Evolutionary conservation across 129 eudicot genomes (phyloP).

Genomic region (Pseudognaphalium luteoalbum): DNA sequence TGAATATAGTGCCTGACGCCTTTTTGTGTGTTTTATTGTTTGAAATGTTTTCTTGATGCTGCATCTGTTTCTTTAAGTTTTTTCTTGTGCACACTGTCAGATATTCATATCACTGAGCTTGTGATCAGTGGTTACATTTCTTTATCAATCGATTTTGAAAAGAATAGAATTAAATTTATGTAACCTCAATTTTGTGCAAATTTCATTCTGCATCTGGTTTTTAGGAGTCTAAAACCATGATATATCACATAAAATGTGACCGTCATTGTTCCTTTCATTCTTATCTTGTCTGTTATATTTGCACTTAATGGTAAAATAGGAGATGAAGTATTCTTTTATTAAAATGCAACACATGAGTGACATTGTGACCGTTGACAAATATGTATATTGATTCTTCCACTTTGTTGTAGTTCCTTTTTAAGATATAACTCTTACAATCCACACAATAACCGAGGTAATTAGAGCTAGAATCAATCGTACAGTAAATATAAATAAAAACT

Average conservation of each 20-base stretch:
- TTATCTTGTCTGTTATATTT: background rate
- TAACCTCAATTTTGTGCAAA: slow-evolving; percentile 10
- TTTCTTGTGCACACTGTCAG: slow-evolving; percentile 11
- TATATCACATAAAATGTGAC: background rate
- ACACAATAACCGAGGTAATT: slow-evolving; percentile 18
- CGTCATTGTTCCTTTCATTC: slow-evolving; percentile 5
- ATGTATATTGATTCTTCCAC: slow-evolving; percentile 1
- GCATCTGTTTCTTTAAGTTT: slow-evolving; percentile 4
- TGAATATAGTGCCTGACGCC: slow-evolving; percentile 1
- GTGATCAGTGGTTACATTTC: slow-evolving; percentile 2
- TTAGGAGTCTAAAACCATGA: slow-evolving; percentile 18
- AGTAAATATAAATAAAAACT: slow-evolving; percentile 6
- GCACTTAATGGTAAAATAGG: slow-evolving; percentile 11
- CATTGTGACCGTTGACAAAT: slow-evolving; percentile 5
- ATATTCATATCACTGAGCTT: slow-evolving; percentile 16
- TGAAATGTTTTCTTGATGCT: slow-evolving; percentile 5
- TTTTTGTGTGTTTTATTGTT: slow-evolving; percentile 5
- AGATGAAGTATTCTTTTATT: slow-evolving; percentile 8
- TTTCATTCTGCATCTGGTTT: slow-evolving; percentile 28
- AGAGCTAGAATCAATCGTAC: slow-evolving; percentile 12
- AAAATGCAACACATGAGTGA: background rate
- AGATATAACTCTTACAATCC: slow-evolving; percentile 1
- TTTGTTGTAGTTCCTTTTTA: background rate
- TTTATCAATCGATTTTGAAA: background rate
- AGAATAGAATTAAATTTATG: slow-evolving; percentile 11